A percentile compares a stretch with the other conserved stretches of the same genome.
phyloP scores from a whole-genome alignment of 2,329 filamentous ascomycete species.

The Periconia digitata region DNA sequence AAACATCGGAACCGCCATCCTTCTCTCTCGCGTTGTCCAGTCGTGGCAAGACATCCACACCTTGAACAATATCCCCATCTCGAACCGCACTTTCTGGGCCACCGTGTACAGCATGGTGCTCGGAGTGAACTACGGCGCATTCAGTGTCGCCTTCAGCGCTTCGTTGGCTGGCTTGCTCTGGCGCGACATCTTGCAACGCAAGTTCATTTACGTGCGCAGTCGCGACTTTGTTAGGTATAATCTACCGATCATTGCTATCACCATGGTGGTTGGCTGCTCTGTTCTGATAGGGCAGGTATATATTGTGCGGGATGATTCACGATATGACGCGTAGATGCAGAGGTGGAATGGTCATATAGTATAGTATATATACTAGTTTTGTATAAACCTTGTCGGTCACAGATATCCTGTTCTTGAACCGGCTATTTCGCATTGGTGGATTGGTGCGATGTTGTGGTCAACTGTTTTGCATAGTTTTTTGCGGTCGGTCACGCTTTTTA shows the following conservation, averaged over 20 bases:
- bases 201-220: constrained; percentile 65
- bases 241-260: constrained; percentile 68
- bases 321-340: constrained; percentile 30
- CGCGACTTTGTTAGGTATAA: constrained; percentile 70
- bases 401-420: neutral
- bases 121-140: constrained; percentile 74
- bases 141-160: constrained; percentile 71
- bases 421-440: too few species aligned
- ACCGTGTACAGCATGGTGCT: constrained; percentile 75
- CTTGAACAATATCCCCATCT: constrained; percentile 53
- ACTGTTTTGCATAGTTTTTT: too few species aligned
- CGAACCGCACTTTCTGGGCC: constrained; percentile 69
- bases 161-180: constrained; percentile 72
- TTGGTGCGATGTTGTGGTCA: too few species aligned
- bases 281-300: constrained; percentile 67
- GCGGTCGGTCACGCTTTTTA: too few species aligned
- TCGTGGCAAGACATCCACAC: constrained; percentile 65
- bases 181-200: constrained; percentile 69
- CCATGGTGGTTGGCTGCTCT: constrained; percentile 65
- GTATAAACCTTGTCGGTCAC: too few species aligned
- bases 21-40: constrained; percentile 70
- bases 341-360: neutral
- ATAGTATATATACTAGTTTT: neutral
- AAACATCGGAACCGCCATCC: constrained; percentile 75
- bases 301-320: constrained; percentile 50